Base-by-base conservation (phyloP, 2,329 filamentous ascomycete species). In the Ophiocordyceps camponoti-saundersi region DNA sequence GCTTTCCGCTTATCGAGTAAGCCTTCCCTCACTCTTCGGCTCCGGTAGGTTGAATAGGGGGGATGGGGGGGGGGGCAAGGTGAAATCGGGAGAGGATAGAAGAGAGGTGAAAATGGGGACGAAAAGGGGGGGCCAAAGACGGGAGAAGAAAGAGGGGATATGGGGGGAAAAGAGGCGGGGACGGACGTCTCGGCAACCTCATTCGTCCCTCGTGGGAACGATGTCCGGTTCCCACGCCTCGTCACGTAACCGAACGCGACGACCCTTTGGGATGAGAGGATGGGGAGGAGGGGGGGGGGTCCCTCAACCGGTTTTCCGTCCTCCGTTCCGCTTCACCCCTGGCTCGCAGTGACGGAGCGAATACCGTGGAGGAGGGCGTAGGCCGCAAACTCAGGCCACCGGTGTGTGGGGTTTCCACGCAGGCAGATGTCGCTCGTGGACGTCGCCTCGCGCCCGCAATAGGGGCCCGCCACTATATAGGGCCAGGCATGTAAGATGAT, bases 391-490 rank as follows among this genome's bases (percentile, higher is more conserved):
- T 42, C 45, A 45, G 42, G 29, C 36, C 47, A 46, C 42, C 26
- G 41, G 22, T 32, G 41, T 40, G 45, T 48, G 44, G 47, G 44
- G 47, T 46, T 46, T 18, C 23, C 23, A 18, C 44, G 23, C 20
- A 41, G 46, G 26, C 32, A 23, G 34, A 39, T 42, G 13, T 39
- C 43, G 18, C 21, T 21, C 22, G 40, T 20, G 16, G n/a, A 36
- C 32, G 23, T 46, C 32, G 30, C 40, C 32, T 44, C 20, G 21
- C 40, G 40, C 22, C 42, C 20, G 23, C 2, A 43, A 32, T 41
- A 15, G 23, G 42, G 42, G 44, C 16, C 32, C 12, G 32, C 30
- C 44, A 39, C n/a, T 47, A 48, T 48, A 48, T 48, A 48, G 39
- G 29, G 15, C 41, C 44, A 12, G 34, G 15, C 3, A 23, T 18